Base-by-base conservation (phyloP, 129 eudicot species). In the Artemisia argyi region DNA sequence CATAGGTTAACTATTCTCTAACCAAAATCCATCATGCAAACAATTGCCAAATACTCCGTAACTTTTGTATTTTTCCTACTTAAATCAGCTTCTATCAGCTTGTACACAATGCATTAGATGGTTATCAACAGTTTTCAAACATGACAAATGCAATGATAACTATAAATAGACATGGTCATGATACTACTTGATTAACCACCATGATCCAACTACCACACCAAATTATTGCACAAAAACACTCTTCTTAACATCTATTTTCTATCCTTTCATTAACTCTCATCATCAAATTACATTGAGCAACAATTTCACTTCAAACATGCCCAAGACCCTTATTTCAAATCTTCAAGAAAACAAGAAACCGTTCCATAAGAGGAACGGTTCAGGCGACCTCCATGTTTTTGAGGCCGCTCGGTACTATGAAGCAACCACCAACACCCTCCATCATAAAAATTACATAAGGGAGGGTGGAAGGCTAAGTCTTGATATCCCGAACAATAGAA, bases 361-460 rank as follows among this genome's bases (percentile, higher is more conserved):
- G 13, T 76, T 62, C 64, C 88, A 87, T 65, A 65, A 58, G 13
- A 81, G 87, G 62, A 85, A 82, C 42, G 78, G 86, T 35, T 90
- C 98, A 1, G 92, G 83, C 7, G 98, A 93, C 73, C 83, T 90
- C 55, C 89, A 87, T 58, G 87, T 83, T 3, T 93, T 93, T 51
- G 96, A 89, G 64, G 91, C 98, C 3, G 85, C 92, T 3, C 76
- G 88, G 11, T 90, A 86, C 76, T 87, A 84, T 74, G 85, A 95
- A 15, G 80, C 61, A 65, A 48, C 77, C 46, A 73, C 63, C 19
- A 76, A 79, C 74, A 18, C 65, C 50, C 24, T 71, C 61, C 1
- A 73, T 69, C 84, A 64, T 62, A 80, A 68, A 18, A 61, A 56
- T 7, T 71, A 63, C 17, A 71, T 64, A 63, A 71, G 77, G 72